These are phyloP conservation scores for Arabidopsis suecica DNA, from an alignment of 345 rosid genomes.

Conservation along the genomic window DNA sequence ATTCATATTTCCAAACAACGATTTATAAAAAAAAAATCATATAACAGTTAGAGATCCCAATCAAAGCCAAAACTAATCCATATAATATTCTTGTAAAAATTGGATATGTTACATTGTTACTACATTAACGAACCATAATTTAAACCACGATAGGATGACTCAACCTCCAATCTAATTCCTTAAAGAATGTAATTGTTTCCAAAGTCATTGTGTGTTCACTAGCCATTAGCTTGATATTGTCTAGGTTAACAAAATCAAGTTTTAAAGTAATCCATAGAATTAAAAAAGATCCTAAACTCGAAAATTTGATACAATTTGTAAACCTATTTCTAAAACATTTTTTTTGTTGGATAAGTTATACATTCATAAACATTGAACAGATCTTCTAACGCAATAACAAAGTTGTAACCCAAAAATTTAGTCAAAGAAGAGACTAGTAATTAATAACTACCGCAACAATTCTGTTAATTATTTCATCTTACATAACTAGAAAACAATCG, in stretches of 20 bases:
- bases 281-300: no score
- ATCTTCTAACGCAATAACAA: neutral
- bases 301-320: neutral
- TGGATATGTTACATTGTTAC: neutral
- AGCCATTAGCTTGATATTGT: neutral
- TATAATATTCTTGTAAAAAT: neutral
- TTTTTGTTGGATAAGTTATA: neutral
- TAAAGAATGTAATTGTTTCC: neutral
- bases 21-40: neutral
- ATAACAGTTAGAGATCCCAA: no score
- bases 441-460: conserved; percentile 4
- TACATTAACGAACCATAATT: neutral
- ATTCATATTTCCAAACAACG: neutral
- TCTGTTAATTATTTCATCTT: neutral
- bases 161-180: neutral
- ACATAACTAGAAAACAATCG: neutral
- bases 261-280: neutral
- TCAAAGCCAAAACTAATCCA: neutral
- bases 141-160: neutral
- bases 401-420: neutral
- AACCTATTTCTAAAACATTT: neutral
- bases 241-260: neutral
- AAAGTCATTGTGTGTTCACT: neutral
- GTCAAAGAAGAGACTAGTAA: neutral
- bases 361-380: conserved; percentile 15